Evolutionary conservation across 257 asterid genomes (phyloP).

Genomic region (Scutellaria minor): DNA sequence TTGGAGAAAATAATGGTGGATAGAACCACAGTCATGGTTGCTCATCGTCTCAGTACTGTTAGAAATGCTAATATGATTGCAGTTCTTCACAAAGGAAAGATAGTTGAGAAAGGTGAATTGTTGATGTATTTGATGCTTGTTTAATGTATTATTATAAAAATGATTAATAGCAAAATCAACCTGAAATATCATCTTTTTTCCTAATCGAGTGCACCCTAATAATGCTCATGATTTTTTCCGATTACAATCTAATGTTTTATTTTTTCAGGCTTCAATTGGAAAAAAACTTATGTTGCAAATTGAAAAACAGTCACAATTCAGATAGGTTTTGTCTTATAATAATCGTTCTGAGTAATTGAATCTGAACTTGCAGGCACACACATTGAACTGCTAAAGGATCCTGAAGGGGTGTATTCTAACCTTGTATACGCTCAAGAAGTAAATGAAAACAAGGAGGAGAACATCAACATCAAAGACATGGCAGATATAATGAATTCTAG

Average conservation of each 20-base stretch:
- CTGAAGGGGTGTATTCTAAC: slow-evolving; percentile 50
- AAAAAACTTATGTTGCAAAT: no score
- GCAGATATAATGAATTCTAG: slow-evolving; percentile 37
- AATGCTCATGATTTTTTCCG: no score
- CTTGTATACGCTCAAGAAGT: slow-evolving; percentile 47
- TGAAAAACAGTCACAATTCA: no score
- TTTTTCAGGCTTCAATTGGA: no score
- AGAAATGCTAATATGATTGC: slow-evolving; percentile 55
- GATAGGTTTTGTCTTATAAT: no score
- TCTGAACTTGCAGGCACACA: slow-evolving; percentile 48
- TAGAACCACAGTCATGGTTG: slow-evolving; percentile 60
- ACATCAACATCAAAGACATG: slow-evolving; percentile 38
- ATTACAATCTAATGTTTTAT: no score
- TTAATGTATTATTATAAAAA: neutral
- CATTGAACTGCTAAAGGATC: slow-evolving; percentile 44
- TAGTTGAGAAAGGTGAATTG: slow-evolving; percentile 52
- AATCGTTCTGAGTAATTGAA: no score
- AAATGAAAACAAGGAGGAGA: slow-evolving; percentile 30
- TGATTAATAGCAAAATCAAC: no score
- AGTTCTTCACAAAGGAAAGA: slow-evolving; percentile 51
- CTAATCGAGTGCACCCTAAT: no score
- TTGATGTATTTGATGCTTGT: neutral
- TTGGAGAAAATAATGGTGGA: slow-evolving; percentile 50
- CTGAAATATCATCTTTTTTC: no score
- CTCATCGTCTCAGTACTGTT: slow-evolving; percentile 59